These are phyloP conservation scores for Colletotrichum zoysiae DNA, from an alignment of 2,329 filamentous ascomycete species.

Conservation along the genomic window DNA sequence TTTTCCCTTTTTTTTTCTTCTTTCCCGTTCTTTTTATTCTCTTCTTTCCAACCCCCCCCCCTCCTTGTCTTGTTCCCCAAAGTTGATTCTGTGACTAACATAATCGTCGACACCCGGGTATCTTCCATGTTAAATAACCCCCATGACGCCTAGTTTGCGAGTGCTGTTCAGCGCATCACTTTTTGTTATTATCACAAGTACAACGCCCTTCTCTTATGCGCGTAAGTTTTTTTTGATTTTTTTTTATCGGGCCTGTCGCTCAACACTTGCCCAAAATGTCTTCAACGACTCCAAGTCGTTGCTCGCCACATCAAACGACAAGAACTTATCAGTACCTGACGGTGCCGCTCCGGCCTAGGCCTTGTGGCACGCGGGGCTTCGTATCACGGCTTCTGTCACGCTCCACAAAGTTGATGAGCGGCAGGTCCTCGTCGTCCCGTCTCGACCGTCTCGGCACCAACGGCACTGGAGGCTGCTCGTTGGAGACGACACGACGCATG, in stretches of 20 bases:
- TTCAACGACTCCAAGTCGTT: not conserved
- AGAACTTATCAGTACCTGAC: constrained; percentile 30
- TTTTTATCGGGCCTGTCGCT: not conserved
- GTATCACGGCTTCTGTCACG: constrained; percentile 35
- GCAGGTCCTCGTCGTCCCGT: constrained; percentile 42
- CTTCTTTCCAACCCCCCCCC: not conserved
- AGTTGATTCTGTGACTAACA: constrained; percentile 20
- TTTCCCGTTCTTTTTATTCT: not conserved
- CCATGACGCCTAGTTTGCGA: constrained; percentile 25
- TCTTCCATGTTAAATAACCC: constrained; percentile 35
- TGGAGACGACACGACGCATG: constrained; percentile 38
- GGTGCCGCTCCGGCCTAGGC: constrained; percentile 37
- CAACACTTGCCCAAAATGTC: not conserved
- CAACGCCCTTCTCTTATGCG: not conserved
- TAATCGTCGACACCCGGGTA: constrained; percentile 36
- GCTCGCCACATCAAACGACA: not conserved
- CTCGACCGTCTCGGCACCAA: constrained; percentile 37
- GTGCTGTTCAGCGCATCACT: constrained; percentile 9
- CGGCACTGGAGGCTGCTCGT: constrained; percentile 41
- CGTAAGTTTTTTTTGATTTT: not conserved
- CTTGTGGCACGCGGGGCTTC: constrained; percentile 26
- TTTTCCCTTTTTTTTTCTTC: too few relatives aligned
- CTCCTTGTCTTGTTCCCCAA: not conserved
- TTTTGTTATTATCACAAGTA: not conserved
- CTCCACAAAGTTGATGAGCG: constrained; percentile 43